Base-by-base conservation (phyloP, 768 basidiomycete species). In the Mrakia frigida region DNA sequence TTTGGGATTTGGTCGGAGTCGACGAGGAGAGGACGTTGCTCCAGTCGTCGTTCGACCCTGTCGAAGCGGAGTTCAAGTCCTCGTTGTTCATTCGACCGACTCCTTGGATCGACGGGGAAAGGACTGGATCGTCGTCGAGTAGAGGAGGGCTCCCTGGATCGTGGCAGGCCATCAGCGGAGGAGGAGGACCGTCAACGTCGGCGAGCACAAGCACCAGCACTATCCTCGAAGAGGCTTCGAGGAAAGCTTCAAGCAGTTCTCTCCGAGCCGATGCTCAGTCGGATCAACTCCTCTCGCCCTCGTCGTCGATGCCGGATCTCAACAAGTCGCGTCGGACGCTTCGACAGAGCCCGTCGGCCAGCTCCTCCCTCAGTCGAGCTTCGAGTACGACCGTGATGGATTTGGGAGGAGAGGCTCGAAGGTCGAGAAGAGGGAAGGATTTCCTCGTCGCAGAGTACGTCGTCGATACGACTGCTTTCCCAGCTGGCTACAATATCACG, bases 401-500 rank as follows among this genome's bases (percentile, higher is more conserved):
- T n/a, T 70, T 79, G 73, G 74, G 72, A 35, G 35, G 46, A 50
- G 46, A 39, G 23, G 59, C 16, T 70, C 78, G 41, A 43, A 84
- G 86, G 65, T 78, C 81, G 39, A 86, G 84, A 18, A 84, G 87
- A 18, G 84, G 84, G 72, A 71, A 72, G 43, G 92, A 96, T 82
- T 83, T 93, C 65, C 83, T 93, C 28, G 88, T 94, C 25, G 88
- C 88, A 2, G 94, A 96, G 83, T 81, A 94, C 41, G 87, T 93
- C 37, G 86, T 93, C 37, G 92, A 94, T 83, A 89, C 91, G 74
- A 91, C 90, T 82, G 84, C 92, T 76, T 94, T 91, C 83, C 88
- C 90, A 0, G 86, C 87, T 59, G 92, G 92, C n/a, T 93, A 92
- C 78, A 85, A 86, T 37, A 85, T 91, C 37, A 78, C 74, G 2